These are phyloP conservation scores for Hyaloscypha hepaticicola DNA, from an alignment of 495 filamentous ascomycete species.

Conservation along the genomic window DNA sequence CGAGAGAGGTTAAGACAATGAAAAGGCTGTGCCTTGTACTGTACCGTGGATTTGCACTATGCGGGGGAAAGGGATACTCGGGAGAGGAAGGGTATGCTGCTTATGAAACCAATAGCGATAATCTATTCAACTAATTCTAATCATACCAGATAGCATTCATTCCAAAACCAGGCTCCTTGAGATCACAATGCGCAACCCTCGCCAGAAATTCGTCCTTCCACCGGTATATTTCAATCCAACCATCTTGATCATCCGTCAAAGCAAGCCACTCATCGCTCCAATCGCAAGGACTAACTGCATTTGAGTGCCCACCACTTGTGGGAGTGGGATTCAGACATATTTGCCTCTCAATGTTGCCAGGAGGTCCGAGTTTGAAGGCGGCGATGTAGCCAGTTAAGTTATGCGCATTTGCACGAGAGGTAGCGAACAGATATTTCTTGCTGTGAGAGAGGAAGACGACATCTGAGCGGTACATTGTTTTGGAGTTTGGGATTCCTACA, in stretches of 20 bases:
- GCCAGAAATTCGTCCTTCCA: constrained; percentile 77
- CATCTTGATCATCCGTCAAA: constrained; percentile 80
- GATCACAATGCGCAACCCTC: constrained; percentile 69
- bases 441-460: constrained; percentile 67
- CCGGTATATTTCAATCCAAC: constrained; percentile 81
- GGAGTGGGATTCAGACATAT: constrained; percentile 78
- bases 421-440: constrained; percentile 73
- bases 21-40: too few species aligned
- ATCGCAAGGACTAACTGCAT: constrained; percentile 74
- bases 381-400: constrained; percentile 77
- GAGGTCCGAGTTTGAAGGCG: constrained; percentile 68
- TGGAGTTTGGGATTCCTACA: constrained; percentile 47
- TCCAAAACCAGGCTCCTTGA: constrained; percentile 78
- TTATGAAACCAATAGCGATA: too few species aligned
- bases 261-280: constrained; percentile 86
- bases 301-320: constrained; percentile 82
- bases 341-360: constrained; percentile 71
- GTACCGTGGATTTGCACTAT: too few species aligned
- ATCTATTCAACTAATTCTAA: constrained; percentile 36
- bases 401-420: constrained; percentile 72
- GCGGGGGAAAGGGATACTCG: too few species aligned
- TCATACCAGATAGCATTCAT: constrained; percentile 95
- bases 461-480: constrained; percentile 68
- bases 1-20: too few species aligned
- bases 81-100: too few species aligned